Evolutionary conservation across 1,284 basidiomycete genomes (phyloP), one percentile per base, ranked within the genome.

Genomic region (Boletus hoseneyae): DNA sequence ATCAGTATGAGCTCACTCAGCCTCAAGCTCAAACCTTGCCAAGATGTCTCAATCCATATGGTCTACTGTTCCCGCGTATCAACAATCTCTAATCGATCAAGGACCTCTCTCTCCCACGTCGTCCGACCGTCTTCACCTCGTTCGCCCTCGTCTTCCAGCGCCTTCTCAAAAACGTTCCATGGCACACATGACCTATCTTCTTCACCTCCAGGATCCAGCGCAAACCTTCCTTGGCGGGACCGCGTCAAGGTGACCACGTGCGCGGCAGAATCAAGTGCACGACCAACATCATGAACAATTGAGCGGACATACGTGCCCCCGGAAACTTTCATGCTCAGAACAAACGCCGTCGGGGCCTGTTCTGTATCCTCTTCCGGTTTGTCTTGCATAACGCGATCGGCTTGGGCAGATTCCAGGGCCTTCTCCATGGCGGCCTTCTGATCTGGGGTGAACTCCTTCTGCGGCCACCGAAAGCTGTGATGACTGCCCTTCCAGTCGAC

Each of bases 251-350:
- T 90, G 42, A 95, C 92, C 46, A 97, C 93, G 65, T 95, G 93
- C 0, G 92, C 94, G 4, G 90, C 90, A 37, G 88, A 90, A 2
- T 85, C 90, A 19, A 97, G 67, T 1, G 84, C 81, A 56, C 85
- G 82, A 8, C 87, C 90, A 18, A 97, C 77, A 67, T 97, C 94
- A 66, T 97, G 93, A 40, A 93, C 87, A 57, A 97, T 86, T 2
- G 87, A 91, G 44, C 94, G 85, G 41, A 97, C 93, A 62, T 97
- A 97, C n/a, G 94, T 97, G 21, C 94, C 94, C n/a, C 89, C 89
- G 15, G 91, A 93, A 8, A 97, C 95, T 50, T 79, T 88, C 93
- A 97, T 95, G 48, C 80, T 80, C 53, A 97, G 73, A 10, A 87
- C 86, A 66, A 97, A 96, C n/a, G 85, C 86, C 0, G 85, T 79